Evolutionary conservation across 805 yeast genomes (phyloP), one percentile per base, ranked within the genome.

Genomic region (Candida sphagnicola): DNA sequence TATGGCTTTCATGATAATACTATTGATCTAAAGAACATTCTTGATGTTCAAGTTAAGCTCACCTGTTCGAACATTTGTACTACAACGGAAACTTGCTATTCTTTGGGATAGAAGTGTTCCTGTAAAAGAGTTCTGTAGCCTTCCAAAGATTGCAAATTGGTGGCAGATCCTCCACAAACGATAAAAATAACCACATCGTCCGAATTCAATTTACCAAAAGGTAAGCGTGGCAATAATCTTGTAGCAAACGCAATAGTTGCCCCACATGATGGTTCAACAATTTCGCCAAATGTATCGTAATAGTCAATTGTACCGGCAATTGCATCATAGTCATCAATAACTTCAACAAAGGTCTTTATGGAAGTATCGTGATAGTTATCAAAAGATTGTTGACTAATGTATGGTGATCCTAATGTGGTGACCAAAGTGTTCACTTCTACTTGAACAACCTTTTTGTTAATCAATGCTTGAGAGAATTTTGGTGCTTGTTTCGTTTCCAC

Each of bases 221-320:
- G 29, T 11, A 40, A 37, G 8, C 57, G 40, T 14, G 52, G 28
- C 8, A 50, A 45, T 23, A 36, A 17, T 10, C 42, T 42, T 5
- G 47, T 39, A 1, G 53, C 51, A 10, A 47, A 38, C 2, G 49
- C 41, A 1, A 53, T 18, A 1, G 64, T 41, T 10, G 62, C 66
- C 3, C 65, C 65, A 51, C 66, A 61, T 6, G 67, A 64, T 2
- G 65, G 65, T 39, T 61, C 66, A 5, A 57, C 57, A 3, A 51
- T 17, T n/a, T 34, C 41, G 2, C 47, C 51, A 26, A 52, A 49
- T 1, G 18, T 35, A 38, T 61, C 64, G 35, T 51, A 53, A 35
- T 45, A 51, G 19, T 48, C 51, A 5, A 61, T 21, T 5, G 48
- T 33, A 1, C 55, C 63, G 18, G 34, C 39, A 11, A 47, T 49